Percentiles rank a stretch among this genome's conserved stretches.
These are phyloP conservation scores for Petunia hybrid DNA, from an alignment of 305 asterid genomes.

Conservation along the genomic window DNA sequence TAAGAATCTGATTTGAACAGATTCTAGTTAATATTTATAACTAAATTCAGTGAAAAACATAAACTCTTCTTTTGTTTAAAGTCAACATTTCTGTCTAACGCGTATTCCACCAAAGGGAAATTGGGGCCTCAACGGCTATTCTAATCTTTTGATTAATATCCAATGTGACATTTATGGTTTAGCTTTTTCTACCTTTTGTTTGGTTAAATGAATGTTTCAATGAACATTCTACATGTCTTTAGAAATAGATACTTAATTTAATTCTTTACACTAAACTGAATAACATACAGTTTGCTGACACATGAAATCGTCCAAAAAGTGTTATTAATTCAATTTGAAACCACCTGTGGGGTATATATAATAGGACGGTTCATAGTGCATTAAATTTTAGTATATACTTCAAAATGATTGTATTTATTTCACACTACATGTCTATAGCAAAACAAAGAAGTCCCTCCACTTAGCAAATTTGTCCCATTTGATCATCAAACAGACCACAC, in stretches of 20 bases:
- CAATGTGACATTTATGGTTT: conserved; percentile 28
- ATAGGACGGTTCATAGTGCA: conserved; percentile 8
- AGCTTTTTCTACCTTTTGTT: conserved; percentile 15
- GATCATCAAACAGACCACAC: conserved; percentile 25
- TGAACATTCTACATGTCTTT: conserved; percentile 26
- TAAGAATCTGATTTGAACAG: neutral
- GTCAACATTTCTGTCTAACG: conserved; percentile 57
- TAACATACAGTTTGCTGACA: neutral
- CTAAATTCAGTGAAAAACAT: neutral
- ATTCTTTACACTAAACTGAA: neutral
- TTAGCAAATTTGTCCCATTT: conserved; percentile 32
- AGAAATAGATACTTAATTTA: neutral
- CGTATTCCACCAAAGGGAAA: conserved; percentile 32
- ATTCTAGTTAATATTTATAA: neutral
- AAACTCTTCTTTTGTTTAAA: conserved; percentile 18
- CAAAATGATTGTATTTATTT: neutral
- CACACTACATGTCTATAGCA: neutral
- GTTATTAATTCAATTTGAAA: neutral
- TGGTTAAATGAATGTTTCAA: conserved; percentile 25
- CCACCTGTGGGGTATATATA: neutral
- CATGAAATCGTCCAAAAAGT: neutral
- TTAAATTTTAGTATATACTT: conserved; percentile 10
- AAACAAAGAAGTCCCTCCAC: conserved; percentile 52
- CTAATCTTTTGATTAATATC: conserved; percentile 14
- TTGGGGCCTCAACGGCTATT: conserved; percentile 7